Base-by-base conservation (phyloP, 2,329 filamentous ascomycete genomes). In the Helotiales sp. region DNA sequence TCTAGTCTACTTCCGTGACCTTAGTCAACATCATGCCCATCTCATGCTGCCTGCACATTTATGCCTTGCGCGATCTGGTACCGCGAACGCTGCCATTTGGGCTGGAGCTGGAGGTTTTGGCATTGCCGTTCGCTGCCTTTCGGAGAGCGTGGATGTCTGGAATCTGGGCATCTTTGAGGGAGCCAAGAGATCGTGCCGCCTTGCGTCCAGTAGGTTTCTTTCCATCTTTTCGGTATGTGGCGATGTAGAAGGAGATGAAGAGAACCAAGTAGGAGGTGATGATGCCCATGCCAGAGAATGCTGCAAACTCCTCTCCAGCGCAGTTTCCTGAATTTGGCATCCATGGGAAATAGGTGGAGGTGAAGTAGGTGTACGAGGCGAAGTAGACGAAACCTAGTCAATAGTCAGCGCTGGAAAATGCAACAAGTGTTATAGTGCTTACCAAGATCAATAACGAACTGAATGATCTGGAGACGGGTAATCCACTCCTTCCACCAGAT, bases 401-500 rank as follows among this genome's bases (percentile, higher is more conserved):
- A 69, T 51, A n/a, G 49, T 66, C 31, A 64, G 58, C 34, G 36
- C 51, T 60, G 60, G 55, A 56, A 55, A 22, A 12, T 22, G 25
- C 12, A 27, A 22, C 1, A 27, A 17, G 6, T 5, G 19, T 40
- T 5, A 34, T 12, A 10, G 17, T 48, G 24, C 57, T 57, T 85
- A 93, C 90, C 92, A 62, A 98, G 88, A 77, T 97, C 93, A 75
- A 98, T 93, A 74, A 98, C 84, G 79, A 98, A 98, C 76, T 98
- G 93, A 70, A 90, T 86, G 76, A 98, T 98, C 79, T 98, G 93
- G 72, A 97, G 89, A 72, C 93, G 90, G 69, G 93, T 98, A 74
- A 98, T 96, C 89, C 93, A 98, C 79, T 97, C 91, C 89, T 98
- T 98, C 93, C 93, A 98, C 93, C 93, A 97, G 78, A 97, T 95